phyloP scores from a whole-genome alignment of 768 basidiomycete genomes.

The Podaxis mareebaensis region DNA sequence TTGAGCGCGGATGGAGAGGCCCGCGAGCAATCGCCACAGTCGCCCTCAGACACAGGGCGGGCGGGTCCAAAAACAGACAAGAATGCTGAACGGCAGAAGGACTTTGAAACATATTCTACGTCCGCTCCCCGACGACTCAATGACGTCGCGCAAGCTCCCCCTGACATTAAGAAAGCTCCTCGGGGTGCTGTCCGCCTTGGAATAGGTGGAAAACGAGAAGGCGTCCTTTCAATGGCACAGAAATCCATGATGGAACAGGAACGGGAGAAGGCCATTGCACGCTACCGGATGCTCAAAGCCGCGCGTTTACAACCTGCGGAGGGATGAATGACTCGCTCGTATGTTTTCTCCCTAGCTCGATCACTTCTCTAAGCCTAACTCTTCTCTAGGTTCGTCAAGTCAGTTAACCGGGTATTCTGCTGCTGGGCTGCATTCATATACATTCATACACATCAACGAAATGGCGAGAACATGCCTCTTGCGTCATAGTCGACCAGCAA shows the following conservation, averaged over 20 bases:
- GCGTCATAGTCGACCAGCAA: not conserved
- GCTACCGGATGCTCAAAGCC: constrained; percentile 71
- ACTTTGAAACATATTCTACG: constrained; percentile 51
- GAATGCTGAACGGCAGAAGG: constrained; percentile 36
- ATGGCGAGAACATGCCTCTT: not conserved
- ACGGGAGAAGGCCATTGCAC: constrained; percentile 64
- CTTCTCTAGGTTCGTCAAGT: not conserved
- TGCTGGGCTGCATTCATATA: not conserved
- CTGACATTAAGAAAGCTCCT: constrained; percentile 56
- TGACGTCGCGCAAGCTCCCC: constrained; percentile 71
- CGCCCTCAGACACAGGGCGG: constrained; percentile 5
- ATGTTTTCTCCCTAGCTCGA: not conserved
- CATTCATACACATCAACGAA: not conserved
- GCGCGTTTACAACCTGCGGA: constrained; percentile 29
- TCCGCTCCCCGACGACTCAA: constrained; percentile 67
- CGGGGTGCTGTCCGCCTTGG: constrained; percentile 33
- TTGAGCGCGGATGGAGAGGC: constrained; percentile 20
- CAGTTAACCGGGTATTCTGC: not conserved
- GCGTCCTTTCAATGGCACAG: constrained; percentile 72
- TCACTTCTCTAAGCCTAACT: not conserved
- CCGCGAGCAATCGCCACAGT: constrained; percentile 19
- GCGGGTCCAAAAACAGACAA: constrained; percentile 23
- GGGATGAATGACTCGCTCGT: not conserved
- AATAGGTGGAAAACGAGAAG: constrained; percentile 34
- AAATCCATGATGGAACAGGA: constrained; percentile 77